A percentile compares a stretch with the other conserved stretches of the same genome.
Evolutionary conservation across 2,329 filamentous ascomycete genomes (phyloP).

Genomic region (Nannizzia gypsea): DNA sequence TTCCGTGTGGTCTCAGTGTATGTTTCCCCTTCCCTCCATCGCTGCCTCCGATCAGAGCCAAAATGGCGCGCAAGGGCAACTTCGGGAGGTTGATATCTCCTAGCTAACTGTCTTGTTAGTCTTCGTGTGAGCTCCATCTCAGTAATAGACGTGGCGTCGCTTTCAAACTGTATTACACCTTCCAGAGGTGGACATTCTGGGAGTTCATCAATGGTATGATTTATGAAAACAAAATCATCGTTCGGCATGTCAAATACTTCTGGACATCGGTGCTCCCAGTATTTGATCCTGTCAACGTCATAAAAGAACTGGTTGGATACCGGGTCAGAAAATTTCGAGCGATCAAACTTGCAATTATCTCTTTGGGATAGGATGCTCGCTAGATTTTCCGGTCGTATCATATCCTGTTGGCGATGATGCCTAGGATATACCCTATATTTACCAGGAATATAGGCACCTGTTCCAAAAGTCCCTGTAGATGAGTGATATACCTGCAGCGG

Average conservation of each 20-base stretch:
- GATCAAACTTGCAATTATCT: slow-evolving; percentile 12
- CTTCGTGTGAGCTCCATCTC: background rate
- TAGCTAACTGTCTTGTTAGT: background rate
- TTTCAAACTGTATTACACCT: slow-evolving; percentile 25
- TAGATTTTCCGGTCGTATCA: slow-evolving; percentile 15
- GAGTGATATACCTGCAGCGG: slow-evolving; percentile 30
- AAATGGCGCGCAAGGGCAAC: slow-evolving; percentile 9
- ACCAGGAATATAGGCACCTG: slow-evolving; percentile 14
- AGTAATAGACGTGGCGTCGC: slow-evolving; percentile 7
- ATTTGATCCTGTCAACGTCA: slow-evolving; percentile 24
- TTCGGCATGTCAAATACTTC: slow-evolving; percentile 19
- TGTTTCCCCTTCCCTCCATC: background rate
- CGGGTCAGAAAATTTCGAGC: slow-evolving; percentile 17
- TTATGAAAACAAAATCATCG: slow-evolving; percentile 25
- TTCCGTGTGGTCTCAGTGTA: background rate
- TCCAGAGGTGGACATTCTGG: slow-evolving; percentile 25
- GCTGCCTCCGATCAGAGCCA: background rate
- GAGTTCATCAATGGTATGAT: slow-evolving; percentile 24
- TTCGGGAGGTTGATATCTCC: slow-evolving; percentile 10
- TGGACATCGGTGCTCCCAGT: slow-evolving; percentile 28
- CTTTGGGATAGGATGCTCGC: slow-evolving; percentile 21
- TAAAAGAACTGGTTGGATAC: slow-evolving; percentile 20
- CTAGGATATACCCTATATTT: background rate
- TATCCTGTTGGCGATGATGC: background rate
- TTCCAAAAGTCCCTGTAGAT: slow-evolving; percentile 37